Conservation (phyloP, 2,329 filamentous ascomycete genomes). For the Diaporthe vaccinii region DNA sequence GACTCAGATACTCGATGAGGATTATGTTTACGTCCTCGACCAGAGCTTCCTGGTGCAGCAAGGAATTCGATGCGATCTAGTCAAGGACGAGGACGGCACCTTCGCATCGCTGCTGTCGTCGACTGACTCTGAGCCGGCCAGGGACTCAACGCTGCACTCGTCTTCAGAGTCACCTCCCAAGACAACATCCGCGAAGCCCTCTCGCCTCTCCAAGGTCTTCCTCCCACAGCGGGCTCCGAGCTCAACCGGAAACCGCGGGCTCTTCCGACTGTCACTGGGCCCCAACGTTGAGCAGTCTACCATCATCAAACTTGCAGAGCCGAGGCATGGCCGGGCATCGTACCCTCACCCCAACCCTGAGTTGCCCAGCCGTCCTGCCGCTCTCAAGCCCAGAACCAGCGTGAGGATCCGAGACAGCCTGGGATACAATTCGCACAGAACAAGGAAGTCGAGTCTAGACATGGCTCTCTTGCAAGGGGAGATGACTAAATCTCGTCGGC, state of each 20-base stretch:
- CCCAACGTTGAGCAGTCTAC: constrained; percentile 23
- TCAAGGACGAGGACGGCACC: constrained; percentile 56
- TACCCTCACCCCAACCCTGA: background rate
- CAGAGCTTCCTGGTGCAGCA: constrained; percentile 76
- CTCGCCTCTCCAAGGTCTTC: constrained; percentile 32
- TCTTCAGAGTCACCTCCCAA: background rate
- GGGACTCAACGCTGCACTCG: background rate
- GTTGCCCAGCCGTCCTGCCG: background rate
- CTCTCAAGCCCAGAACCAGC: background rate
- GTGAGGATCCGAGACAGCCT: background rate
- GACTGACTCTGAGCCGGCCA: constrained; percentile 36
- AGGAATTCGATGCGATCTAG: constrained; percentile 73
- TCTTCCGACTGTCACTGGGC: constrained; percentile 37
- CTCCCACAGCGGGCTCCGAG: background rate
- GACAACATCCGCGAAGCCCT: background rate
- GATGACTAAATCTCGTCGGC: constrained; percentile 28
- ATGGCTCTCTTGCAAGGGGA: constrained; percentile 38
- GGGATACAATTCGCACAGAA: background rate
- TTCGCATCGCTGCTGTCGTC: constrained; percentile 60
- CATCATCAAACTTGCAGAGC: background rate
- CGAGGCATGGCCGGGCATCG: background rate
- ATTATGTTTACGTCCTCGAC: constrained; percentile 87
- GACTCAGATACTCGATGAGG: constrained; percentile 77
- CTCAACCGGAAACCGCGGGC: constrained; percentile 10
- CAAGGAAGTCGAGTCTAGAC: constrained; percentile 36